Evolutionary conservation across 1,284 basidiomycete species (phyloP), one percentile per base, ranked within the genome.

Genomic region (Jaminaea rosea): DNA sequence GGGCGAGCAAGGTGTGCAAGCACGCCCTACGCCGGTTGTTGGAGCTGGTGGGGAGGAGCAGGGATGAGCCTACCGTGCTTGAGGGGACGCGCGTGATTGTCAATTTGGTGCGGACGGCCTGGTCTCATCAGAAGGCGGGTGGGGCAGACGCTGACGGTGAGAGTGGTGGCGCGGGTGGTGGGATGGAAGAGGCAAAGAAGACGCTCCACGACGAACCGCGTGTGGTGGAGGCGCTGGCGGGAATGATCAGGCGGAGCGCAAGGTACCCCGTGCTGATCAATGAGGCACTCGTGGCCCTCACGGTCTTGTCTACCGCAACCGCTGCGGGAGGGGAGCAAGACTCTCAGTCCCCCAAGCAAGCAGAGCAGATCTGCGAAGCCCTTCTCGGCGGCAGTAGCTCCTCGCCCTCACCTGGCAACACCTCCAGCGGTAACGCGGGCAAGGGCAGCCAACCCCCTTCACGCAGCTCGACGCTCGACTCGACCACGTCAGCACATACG

Each of bases 41-140:
- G 27, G 81, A 80, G 3, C 79, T 97, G 27, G 80, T 86, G 28
- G 79, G 79, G 47, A 84, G 89, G 37, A 86, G 88, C 2, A 86
- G 93, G 65, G 85, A 86, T 26, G 78, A 87, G 4, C 82, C 88
- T 0, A 79, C 93, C 28, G 86, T 85, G 75, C 88, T 87, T 68
- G 93, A 97, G 76, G 86, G 85, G 21, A 87, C 88, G 11, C 83
- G 92, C 10, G 82, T 93, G 1, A 78, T 94, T 48, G 87, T 88
- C 59, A 90, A 91, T 71, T 80, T 84, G 26, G 79, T 91, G 65
- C 65, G 67, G 47, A 52, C 59, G 37, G 52, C 72, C 9, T 68
- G 60, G 58, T 63, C 60, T 8, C 47, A 55, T 29, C 19, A 31
- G 13, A 28, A 50, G 4, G 37, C 36, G 24, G 26, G n/a, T n/a